A percentile compares a stretch with the other conserved stretches of the same genome.
These are phyloP conservation scores for Exophiala sp. DNA, from an alignment of 2,329 filamentous ascomycete species.

Conservation along the genomic window DNA sequence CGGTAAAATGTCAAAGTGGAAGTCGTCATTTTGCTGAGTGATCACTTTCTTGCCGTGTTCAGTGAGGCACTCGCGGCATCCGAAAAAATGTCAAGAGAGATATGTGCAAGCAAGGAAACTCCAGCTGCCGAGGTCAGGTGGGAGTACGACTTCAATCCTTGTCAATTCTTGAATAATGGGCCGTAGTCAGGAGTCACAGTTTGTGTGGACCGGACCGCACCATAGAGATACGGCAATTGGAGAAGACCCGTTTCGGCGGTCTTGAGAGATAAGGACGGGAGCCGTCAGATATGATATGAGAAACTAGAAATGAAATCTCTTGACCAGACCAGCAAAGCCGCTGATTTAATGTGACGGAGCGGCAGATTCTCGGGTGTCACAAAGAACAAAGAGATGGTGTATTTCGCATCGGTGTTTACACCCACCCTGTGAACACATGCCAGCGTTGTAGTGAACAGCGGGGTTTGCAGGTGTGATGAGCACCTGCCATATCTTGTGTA, in stretches of 20 bases:
- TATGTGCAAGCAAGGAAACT: background rate
- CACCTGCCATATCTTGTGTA: no score
- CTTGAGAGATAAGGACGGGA: slow-evolving; percentile 10
- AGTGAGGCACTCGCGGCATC: no score
- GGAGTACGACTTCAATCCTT: background rate
- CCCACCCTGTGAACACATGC: no score
- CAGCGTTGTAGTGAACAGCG: no score
- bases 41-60: background rate
- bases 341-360: background rate
- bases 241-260: no score
- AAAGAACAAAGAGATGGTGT: background rate
- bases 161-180: no score
- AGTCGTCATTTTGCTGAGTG: slow-evolving; percentile 4
- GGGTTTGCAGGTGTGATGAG: no score
- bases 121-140: background rate
- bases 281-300: slow-evolving; percentile 4
- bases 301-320: background rate
- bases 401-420: background rate
- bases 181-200: background rate
- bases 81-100: no score
- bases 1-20: slow-evolving; percentile 13
- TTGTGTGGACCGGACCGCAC: slow-evolving; percentile 9
- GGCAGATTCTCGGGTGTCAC: background rate
- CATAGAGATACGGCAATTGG: slow-evolving; percentile 11
- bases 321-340: no score